These are phyloP conservation scores for Cladosporium oxysporum DNA, from an alignment of 2,329 filamentous ascomycete species.

Conservation along the genomic window DNA sequence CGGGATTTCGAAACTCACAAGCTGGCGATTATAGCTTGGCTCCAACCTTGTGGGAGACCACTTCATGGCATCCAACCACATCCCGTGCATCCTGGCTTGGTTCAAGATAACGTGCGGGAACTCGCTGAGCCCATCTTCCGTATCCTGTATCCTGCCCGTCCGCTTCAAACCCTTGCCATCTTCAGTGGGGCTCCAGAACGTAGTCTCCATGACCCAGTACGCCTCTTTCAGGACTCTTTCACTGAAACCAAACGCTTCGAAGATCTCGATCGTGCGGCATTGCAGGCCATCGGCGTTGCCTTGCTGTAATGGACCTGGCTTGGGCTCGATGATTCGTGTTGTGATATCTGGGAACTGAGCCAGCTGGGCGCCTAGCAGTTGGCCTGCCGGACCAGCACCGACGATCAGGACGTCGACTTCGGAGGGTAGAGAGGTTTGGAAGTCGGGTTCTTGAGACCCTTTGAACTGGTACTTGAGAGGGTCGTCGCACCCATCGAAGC, in stretches of 20 bases:
- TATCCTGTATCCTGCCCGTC: constrained; percentile 64
- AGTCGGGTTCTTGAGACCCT: constrained; percentile 32
- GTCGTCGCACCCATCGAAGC: constrained; percentile 37
- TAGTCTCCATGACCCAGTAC: constrained; percentile 69
- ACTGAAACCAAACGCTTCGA: constrained; percentile 69
- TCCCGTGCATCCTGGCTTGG: constrained; percentile 68
- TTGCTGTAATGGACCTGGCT: constrained; percentile 34
- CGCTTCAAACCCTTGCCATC: constrained; percentile 57
- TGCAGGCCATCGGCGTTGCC: constrained; percentile 59
- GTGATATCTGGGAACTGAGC: constrained; percentile 50
- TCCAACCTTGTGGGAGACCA: constrained; percentile 34
- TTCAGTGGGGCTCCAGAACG: constrained; percentile 61
- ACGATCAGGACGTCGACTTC: constrained; percentile 53
- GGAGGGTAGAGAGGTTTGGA: constrained; percentile 34
- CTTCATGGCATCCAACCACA: constrained; percentile 39
- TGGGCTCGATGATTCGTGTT: constrained; percentile 48
- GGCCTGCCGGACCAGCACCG: constrained; percentile 52
- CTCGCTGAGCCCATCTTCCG: constrained; percentile 60
- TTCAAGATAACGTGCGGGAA: constrained; percentile 69
- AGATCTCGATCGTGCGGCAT: constrained; percentile 69
- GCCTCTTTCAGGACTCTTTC: constrained; percentile 66
- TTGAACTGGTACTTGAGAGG: constrained; percentile 34
- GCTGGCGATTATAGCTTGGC: constrained; percentile 32
- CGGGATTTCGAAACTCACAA: constrained; percentile 31
- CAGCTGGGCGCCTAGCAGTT: constrained; percentile 55